Percentiles rank a stretch among this genome's conserved stretches.
These are phyloP conservation scores for Mycena vitilis DNA, from an alignment of 768 basidiomycete species.

Conservation along the genomic window DNA sequence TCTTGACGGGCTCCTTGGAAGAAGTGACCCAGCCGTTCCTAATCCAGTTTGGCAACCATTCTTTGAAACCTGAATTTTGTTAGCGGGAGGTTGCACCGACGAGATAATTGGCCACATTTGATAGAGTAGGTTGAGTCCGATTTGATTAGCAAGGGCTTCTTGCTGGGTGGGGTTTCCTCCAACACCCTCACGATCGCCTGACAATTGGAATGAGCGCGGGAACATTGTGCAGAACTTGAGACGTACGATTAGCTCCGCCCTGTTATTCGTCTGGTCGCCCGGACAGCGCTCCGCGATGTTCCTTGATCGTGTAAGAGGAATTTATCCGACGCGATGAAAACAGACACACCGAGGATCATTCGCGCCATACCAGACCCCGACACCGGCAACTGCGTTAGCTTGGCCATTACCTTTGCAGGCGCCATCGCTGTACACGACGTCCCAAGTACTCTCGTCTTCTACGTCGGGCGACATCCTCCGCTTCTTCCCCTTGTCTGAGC, in stretches of 20 bases:
- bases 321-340: background rate
- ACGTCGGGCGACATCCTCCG: constrained; percentile 42
- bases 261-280: constrained; percentile 86
- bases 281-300: constrained; percentile 88
- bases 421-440: constrained; percentile 88
- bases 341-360: constrained; percentile 65
- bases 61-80: constrained; percentile 65
- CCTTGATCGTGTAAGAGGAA: constrained; percentile 51
- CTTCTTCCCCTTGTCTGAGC: constrained; percentile 47
- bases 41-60: constrained; percentile 80
- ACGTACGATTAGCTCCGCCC: constrained; percentile 88
- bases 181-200: constrained; percentile 89
- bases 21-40: constrained; percentile 61
- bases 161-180: constrained; percentile 72
- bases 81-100: constrained; percentile 9
- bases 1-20: constrained; percentile 73
- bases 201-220: constrained; percentile 13
- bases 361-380: constrained; percentile 91
- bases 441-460: constrained; percentile 46
- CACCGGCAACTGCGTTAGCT: constrained; percentile 73
- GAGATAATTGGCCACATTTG: constrained; percentile 60
- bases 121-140: constrained; percentile 91
- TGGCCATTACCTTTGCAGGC: constrained; percentile 88
- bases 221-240: background rate
- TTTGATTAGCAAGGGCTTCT: constrained; percentile 75